Conservation (phyloP, 2,329 filamentous ascomycete genomes). For the Juglanconis sp. region DNA sequence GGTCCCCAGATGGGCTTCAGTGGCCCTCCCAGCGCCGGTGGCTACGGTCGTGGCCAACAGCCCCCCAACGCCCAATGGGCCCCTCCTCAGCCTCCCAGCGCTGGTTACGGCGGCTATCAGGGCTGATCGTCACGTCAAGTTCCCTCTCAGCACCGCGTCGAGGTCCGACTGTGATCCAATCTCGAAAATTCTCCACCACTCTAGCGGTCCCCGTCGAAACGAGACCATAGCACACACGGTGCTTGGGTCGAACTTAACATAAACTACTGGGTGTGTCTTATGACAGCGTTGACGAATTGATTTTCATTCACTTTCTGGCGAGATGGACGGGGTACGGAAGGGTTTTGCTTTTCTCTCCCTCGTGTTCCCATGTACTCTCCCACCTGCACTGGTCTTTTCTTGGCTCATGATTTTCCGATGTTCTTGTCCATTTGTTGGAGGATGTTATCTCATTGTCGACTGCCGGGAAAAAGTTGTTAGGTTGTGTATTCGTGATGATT, state of each 20-base stretch:
- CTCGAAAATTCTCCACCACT: neutral
- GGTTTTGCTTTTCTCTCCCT: neutral
- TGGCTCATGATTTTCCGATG: slow-evolving; percentile 13
- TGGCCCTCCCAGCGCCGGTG: slow-evolving; percentile 72
- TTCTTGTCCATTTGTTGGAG: slow-evolving; percentile 15
- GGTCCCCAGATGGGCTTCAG: slow-evolving; percentile 70
- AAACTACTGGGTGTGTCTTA: neutral
- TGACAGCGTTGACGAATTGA: neutral
- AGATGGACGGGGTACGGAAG: neutral
- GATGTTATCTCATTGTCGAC: neutral
- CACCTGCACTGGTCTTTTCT: neutral
- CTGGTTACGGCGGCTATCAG: slow-evolving; percentile 63
- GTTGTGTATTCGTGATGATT: slow-evolving; percentile 22
- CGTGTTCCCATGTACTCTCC: neutral
- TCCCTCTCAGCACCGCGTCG: neutral
- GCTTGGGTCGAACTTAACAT: neutral
- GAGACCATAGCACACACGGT: slow-evolving; percentile 2
- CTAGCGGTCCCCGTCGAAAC: neutral
- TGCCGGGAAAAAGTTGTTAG: slow-evolving; percentile 18
- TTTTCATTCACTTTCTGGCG: neutral
- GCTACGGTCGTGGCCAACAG: slow-evolving; percentile 75
- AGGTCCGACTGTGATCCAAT: neutral
- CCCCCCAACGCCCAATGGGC: slow-evolving; percentile 55
- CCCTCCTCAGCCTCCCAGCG: slow-evolving; percentile 49
- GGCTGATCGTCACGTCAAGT: slow-evolving; percentile 37